Evolutionary conservation across 768 basidiomycete species (phyloP).

Genomic region (Dioszegia hungarica): DNA sequence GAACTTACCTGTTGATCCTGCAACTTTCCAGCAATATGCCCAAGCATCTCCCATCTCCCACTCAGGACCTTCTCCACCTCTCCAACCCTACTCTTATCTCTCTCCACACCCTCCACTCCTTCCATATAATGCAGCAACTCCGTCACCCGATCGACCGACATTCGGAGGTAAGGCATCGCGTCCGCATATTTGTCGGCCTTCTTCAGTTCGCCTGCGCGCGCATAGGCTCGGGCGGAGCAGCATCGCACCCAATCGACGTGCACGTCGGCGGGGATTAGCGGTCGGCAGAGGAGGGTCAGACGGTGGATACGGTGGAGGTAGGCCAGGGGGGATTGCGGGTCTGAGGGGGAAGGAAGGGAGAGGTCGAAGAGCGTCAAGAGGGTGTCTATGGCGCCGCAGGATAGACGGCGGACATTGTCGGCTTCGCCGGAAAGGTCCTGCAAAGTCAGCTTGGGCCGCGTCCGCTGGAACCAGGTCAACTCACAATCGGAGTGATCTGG

Average conservation of each 20-base stretch:
- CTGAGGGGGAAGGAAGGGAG: neutral
- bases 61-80: neutral
- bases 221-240: conserved; percentile 42
- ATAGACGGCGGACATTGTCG: neutral
- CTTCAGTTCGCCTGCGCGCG: conserved; percentile 54
- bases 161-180: neutral
- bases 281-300: neutral
- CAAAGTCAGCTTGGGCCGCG: neutral
- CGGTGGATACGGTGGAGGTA: neutral
- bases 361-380: conserved; percentile 7
- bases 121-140: neutral
- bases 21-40: neutral
- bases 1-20: neutral
- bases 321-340: neutral
- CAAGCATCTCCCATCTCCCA: neutral
- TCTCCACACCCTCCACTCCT: neutral
- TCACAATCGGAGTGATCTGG: conserved; percentile 5
- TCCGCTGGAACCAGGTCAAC: neutral
- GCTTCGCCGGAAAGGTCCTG: neutral
- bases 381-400: conserved; percentile 13
- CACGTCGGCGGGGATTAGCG: conserved; percentile 3
- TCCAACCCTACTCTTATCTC: neutral
- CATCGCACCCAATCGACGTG: conserved; percentile 40
- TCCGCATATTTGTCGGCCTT: conserved; percentile 55
- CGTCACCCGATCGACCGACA: neutral